Base-by-base conservation (phyloP, 2,329 filamentous ascomycete genomes). In the Sclerotinia trifoliorum region DNA sequence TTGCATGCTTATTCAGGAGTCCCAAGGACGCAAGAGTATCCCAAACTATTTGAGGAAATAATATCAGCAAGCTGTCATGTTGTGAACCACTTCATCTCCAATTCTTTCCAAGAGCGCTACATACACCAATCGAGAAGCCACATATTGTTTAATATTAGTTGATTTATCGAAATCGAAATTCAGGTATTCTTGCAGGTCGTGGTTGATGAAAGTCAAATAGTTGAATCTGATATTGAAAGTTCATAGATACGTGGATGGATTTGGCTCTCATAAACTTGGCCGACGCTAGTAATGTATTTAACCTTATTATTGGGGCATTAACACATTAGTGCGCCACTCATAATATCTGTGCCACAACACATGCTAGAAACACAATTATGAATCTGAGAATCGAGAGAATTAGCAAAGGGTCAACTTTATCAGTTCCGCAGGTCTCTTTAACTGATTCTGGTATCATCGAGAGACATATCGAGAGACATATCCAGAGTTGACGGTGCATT, bases 121-220 rank as follows among this genome's bases (percentile, higher is more conserved):
- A 79, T 93, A 96, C 92, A 96, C 93, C 93, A 97, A 87, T 94
- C 93, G 79, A 96, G 82, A 80, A 97, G 91, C 92, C 92, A 96
- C 93, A 97, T 96, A 56, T 70, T 77, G 24, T 55, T 49, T 52
- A 55, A 42, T 69, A 29, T 15, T 51, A 60, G n/a, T 39, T 65
- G 44, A 55, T 60, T 60, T 65, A 56, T 44, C 39, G 58, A 19
- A 55, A 62, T 56, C 8, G 55, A 49, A 58, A 21, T 67, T 44
- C 32, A 26, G 46, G 46, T 49, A 44, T 65, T 65, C 48, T 64
- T 46, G 26, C 63, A 65, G 48, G 57, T 26, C 51, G 70, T 51
- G 56, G 51, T 57, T 39, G 68, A 46, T 56, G 49, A 52, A 49
- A n/a, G 26, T 68, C 46, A 57, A 26, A 51, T 65, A 6, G 42